Percentiles rank a stretch among this genome's conserved stretches.
These are phyloP conservation scores for Areca catechu DNA, from an alignment of 176 grass and related monocot species.

Conservation along the genomic window DNA sequence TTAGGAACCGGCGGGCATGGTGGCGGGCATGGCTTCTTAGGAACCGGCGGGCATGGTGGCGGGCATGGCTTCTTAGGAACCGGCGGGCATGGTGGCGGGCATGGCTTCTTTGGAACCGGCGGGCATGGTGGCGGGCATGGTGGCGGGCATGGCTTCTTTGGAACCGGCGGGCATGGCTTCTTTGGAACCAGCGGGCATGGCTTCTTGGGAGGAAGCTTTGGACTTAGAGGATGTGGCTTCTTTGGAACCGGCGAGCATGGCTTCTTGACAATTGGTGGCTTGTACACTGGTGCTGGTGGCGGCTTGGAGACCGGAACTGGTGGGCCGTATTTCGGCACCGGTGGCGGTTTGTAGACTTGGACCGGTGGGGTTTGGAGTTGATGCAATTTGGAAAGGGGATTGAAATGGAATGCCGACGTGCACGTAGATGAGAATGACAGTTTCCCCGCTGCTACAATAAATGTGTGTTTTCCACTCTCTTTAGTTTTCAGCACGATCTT, in stretches of 20 bases:
- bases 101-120: too few relatives aligned
- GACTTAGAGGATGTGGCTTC: not conserved
- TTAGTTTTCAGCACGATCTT: constrained; percentile 24
- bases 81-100: not conserved
- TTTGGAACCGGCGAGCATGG: not conserved
- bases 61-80: not conserved
- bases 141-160: too few relatives aligned
- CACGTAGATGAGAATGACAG: constrained; percentile 31
- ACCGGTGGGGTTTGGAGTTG: not conserved
- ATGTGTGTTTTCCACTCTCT: constrained; percentile 13
- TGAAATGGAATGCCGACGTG: constrained; percentile 23
- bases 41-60: not conserved
- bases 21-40: too few relatives aligned
- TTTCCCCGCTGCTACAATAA: constrained; percentile 27
- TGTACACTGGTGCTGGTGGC: too few relatives aligned
- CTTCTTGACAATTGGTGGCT: not conserved
- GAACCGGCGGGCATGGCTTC: too few relatives aligned
- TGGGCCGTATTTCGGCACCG: too few relatives aligned
- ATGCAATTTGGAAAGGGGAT: not conserved
- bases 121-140: too few relatives aligned
- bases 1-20: too few relatives aligned
- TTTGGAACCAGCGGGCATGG: too few relatives aligned
- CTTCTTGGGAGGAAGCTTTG: too few relatives aligned
- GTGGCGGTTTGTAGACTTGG: too few relatives aligned
- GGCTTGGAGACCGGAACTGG: too few relatives aligned